Base-by-base conservation (phyloP, 2,329 filamentous ascomycete genomes). In the Periglandula ipomoeae region DNA sequence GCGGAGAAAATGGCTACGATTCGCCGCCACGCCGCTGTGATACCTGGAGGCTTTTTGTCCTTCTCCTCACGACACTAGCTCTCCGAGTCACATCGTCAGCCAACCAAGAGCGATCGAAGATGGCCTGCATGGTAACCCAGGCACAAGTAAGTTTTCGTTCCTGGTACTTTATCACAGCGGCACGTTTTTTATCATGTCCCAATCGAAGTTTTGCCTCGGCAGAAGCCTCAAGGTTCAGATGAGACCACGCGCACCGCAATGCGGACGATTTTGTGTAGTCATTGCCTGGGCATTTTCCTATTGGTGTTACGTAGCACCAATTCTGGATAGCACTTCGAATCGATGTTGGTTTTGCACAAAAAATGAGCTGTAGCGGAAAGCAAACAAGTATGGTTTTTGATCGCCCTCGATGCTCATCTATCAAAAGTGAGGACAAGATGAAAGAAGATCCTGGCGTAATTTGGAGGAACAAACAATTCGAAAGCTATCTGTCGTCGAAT, bases 81-180 rank as follows among this genome's bases (percentile, higher is more conserved):
- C 48, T 52, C 47, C 44, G 43, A 48, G 51, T 46, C 52, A 53
- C 47, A 30, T 45, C 22, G 39, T 24, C n/a, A 32, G 26, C 47
- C 42, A 46, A 41, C 22, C 42, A 45, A 20, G 41, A 15, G 22
- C 20, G 2, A 20, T 23, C 30, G 34, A 22, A 34, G 8, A 22
- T 27, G 22, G 20, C 35, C n/a, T 30, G 43, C 43, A 20, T 24
- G 19, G 15, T 15, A 4, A 44, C 27, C 43, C 22, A 4, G 17
- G 23, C 11, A 5, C 22, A 41, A 13, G 30, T 27, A 24, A 5
- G 3, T 34, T 37, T 19, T 17, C 13, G 43, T 37, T 44, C 19
- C 20, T 24, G 32, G 20, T 37, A 10, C 20, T n/a, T 17, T 37
- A 13, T 19, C 11, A 27, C 26, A 3, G 23, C n/a, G 13, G 19